Percentiles rank a stretch among this genome's conserved stretches.
Conservation (phyloP, 2,329 filamentous ascomycete species). For the Metarhizium brunneum region DNA sequence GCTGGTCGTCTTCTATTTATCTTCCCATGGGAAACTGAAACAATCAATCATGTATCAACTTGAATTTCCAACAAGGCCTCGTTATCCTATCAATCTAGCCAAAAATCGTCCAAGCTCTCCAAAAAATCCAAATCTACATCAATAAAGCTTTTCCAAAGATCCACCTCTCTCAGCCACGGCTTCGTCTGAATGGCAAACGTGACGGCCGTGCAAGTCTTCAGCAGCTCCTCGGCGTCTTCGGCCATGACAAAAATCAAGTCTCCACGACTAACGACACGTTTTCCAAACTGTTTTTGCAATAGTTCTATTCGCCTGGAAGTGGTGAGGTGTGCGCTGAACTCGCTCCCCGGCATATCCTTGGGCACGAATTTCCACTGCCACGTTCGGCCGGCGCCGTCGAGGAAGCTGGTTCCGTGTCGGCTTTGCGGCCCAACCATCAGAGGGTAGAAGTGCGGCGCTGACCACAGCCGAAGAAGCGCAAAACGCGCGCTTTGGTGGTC, state of each 20-base stretch:
- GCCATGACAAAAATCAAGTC: conserved; percentile 21
- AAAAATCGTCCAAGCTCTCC: conserved; percentile 10
- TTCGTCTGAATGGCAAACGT: conserved; percentile 19
- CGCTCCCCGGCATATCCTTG: conserved; percentile 18
- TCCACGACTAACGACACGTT: conserved; percentile 11
- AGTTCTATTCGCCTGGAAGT: conserved; percentile 9
- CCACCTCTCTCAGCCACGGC: conserved; percentile 18
- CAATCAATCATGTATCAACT: too few relatives aligned
- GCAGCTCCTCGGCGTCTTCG: conserved; percentile 10
- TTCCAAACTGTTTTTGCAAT: conserved; percentile 10
- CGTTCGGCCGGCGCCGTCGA: conserved; percentile 14
- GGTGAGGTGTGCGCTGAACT: conserved; percentile 12
- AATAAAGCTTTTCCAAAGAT: conserved; percentile 20
- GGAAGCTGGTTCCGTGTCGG: conserved; percentile 13
- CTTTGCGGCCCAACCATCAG: conserved; percentile 15
- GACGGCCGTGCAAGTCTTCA: conserved; percentile 15
- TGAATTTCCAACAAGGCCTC: too few relatives aligned
- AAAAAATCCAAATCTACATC: conserved; percentile 17
- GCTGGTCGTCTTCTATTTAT: too few relatives aligned
- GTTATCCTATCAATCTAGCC: conserved; percentile 11
- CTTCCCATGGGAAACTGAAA: too few relatives aligned
- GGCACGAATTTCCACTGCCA: conserved; percentile 20
- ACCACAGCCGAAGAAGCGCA: conserved; percentile 17
- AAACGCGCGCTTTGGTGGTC: conserved; percentile 13
- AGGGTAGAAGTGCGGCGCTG: conserved; percentile 19